Evolutionary conservation across 1,284 basidiomycete genomes (phyloP), one percentile per base, ranked within the genome.

Genomic region (Apiotrichum laibachii): DNA sequence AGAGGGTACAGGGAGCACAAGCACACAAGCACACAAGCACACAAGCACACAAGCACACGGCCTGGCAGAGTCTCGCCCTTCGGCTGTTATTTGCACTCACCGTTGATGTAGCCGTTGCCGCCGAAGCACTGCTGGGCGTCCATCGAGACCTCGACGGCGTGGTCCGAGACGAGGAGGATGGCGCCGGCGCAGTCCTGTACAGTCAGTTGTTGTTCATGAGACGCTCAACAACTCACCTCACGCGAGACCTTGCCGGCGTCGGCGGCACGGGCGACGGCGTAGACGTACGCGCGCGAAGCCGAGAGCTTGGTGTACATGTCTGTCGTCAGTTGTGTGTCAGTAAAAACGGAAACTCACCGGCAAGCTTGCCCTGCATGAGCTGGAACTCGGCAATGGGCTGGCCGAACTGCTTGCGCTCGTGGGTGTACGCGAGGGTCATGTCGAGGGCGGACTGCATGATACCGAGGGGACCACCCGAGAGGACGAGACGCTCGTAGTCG

Each of bases 231-330:
- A 31, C 26, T 31, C 26, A 31, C 26, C 26, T 92, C 71, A 64
- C 92, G 83, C 70, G 90, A 92, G 59, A 93, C 81, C 64, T 87
- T 84, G 2, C 89, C 90, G 33, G 80, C 80, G 77, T 95, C 92
- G 72, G 91, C 94, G 19, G 91, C 92, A 67, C 86, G 82, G 7
- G 89, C 92, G 22, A 97, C 93, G 26, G 91, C 88, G 76, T 97
- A 97, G 48, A 95, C 91, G 75, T 96, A 96, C 34, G 90, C 84
- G 56, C 94, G 82, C 57, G 89, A 89, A 6, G 93, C 90, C 67
- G 87, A 89, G 53, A 97, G 81, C 75, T 89, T 92, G 19, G 93
- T 96, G 75, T 96, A 97, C 93, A 97, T 97, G 77, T 97, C 93
- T 70, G 56, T 5, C 18, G 60, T 56, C 22, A 49, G 54, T 21